These are phyloP conservation scores for Jaltomata sinuosa DNA, from an alignment of 257 asterid species.

Conservation along the genomic window DNA sequence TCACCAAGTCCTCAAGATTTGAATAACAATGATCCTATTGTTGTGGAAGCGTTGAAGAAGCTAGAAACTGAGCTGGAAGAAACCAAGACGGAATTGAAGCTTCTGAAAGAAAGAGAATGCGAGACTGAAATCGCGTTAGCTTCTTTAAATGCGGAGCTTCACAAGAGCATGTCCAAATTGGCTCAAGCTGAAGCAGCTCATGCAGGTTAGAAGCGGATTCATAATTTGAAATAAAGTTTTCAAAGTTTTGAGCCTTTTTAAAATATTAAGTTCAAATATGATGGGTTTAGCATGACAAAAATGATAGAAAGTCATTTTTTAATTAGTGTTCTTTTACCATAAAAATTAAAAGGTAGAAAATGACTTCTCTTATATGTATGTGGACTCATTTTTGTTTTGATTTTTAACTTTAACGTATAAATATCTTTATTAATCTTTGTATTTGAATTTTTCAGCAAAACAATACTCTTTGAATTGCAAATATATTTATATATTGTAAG, in stretches of 20 bases:
- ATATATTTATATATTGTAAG: too few relatives aligned
- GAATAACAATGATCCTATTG: not conserved
- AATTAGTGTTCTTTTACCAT: too few relatives aligned
- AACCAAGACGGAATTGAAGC: constrained; percentile 53
- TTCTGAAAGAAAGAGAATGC: constrained; percentile 54
- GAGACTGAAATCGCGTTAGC: constrained; percentile 76
- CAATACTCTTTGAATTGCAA: too few relatives aligned
- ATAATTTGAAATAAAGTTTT: not conserved
- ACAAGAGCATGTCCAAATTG: constrained; percentile 62
- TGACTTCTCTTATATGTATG: too few relatives aligned
- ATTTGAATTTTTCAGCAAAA: too few relatives aligned
- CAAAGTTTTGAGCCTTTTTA: too few relatives aligned
- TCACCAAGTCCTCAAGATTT: constrained; percentile 13
- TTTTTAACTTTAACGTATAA: not conserved
- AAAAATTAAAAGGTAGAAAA: too few relatives aligned
- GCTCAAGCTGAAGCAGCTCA: constrained; percentile 58
- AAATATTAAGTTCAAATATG: not conserved
- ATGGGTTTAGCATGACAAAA: too few relatives aligned
- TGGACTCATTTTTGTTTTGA: too few relatives aligned
- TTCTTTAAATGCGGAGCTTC: constrained; percentile 76
- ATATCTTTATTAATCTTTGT: not conserved
- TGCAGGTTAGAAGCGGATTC: constrained; percentile 11
- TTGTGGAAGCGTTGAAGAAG: constrained; percentile 32
- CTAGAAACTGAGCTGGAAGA: constrained; percentile 57
- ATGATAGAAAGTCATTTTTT: too few relatives aligned